These are phyloP conservation scores for Solanum sitiens DNA, from an alignment of 257 asterid species.

Conservation along the genomic window DNA sequence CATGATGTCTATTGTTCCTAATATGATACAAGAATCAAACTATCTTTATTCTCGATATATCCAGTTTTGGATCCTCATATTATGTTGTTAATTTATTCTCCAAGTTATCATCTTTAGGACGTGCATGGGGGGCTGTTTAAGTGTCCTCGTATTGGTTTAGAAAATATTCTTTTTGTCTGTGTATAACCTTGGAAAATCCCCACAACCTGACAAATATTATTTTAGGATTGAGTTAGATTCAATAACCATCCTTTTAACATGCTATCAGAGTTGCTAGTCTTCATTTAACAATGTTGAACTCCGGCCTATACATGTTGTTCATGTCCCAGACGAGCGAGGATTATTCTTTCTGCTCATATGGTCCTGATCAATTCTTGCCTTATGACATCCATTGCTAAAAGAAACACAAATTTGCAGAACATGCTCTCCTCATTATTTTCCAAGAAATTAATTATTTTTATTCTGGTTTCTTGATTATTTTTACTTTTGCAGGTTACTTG, in stretches of 20 bases:
- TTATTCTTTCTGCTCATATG: background rate
- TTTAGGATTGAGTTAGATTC: background rate
- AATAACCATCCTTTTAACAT: background rate
- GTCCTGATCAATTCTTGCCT: background rate
- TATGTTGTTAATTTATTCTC: background rate
- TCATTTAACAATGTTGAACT: background rate
- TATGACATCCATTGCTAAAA: background rate
- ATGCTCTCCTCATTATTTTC: background rate
- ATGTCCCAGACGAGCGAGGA: background rate
- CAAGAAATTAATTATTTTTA: background rate
- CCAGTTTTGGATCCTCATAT: background rate
- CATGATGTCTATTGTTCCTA: background rate
- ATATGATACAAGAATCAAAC: background rate
- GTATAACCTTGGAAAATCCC: background rate
- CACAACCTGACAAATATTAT: background rate
- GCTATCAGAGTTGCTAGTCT: background rate
- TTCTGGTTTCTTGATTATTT: background rate
- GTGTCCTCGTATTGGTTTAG: background rate
- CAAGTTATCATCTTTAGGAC: background rate
- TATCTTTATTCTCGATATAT: background rate
- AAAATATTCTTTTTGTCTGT: background rate
- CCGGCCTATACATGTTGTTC: background rate
- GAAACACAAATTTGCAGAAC: background rate
- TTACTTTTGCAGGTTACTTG: constrained; percentile 44
- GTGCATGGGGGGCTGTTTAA: background rate